Evolutionary conservation across 768 basidiomycete species (phyloP), one percentile per base, ranked within the genome.

Genomic region (Roridomyces roridus): DNA sequence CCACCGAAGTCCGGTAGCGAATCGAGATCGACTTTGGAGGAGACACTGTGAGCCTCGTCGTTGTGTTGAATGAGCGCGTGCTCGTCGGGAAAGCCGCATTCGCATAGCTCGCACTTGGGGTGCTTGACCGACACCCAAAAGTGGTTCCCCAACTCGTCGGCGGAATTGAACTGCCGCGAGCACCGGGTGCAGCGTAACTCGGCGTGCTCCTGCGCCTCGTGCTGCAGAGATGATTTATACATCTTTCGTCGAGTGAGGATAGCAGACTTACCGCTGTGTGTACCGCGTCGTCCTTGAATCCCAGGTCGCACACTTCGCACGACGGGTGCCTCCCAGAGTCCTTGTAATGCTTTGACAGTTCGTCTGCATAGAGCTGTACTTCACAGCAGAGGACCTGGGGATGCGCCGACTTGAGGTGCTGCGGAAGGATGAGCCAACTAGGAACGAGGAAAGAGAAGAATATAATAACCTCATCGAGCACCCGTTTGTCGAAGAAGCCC

Each of bases 91-190:
- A 6, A 31, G 12, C 60, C 18, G 49, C 34, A 23, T 44, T 40
- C 49, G 47, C 73, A 51, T 54, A 81, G 81, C 44, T 73, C 62
- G 55, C 83, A 83, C 49, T 74, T 77, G 3, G 83, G 80, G 65
- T 84, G 83, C 17, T 60, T 66, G 21, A 70, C 67, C 17, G 82
- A 81, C 11, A 70, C 68, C 18, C 56, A 67, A 61, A 77, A 79
- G 56, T 84, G 82, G 26, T 68, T 69, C 41, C 75, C 70, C 23
- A 80, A 56, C 18, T 69, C 63, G 21, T 75, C 72, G 2, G 65
- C 46, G 14, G 70, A 69, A 36, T 75, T 72, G 53, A 83, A 83
- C 29, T 73, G 73, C 51, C 72, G 70, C 9, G 68, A 70, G 60
- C 81, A 83, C 4, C 63, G 50, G 31, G 65, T 59, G 40, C 77